Base-by-base conservation (phyloP, 106 monocot genomes). In the Platanthera guangdongensis region DNA sequence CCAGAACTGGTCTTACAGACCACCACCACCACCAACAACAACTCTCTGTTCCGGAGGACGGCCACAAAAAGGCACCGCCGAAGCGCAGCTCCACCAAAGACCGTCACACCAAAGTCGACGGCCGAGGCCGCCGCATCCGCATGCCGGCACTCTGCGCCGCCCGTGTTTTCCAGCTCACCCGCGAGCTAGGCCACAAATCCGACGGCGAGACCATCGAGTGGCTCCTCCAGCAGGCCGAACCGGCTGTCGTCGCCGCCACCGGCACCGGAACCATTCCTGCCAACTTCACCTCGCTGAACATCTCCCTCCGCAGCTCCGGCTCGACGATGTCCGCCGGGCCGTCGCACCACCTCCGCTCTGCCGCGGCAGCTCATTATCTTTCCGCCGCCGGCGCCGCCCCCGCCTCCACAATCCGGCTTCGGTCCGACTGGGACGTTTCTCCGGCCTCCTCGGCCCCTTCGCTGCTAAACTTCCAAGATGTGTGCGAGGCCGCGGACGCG, bases 131-230 rank as follows among this genome's bases (percentile, higher is more conserved):
- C 7, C 76, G 94, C 71, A 94, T 94, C 63, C 90, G 94, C 13
- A 94, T 94, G 94, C 94, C 94, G 76, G 90, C 88, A 0, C 68
- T 85, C 9, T 94, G 94, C 76, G 94, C 94, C 18, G 94, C 94
- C 13, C 64, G 94, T 1, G 94, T 94, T 3, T 94, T 94, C 83
- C 94, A 94, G 80, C 88, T 94, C 39, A 94, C 94, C 0, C 81
- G 94, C 12, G 94, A 94, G 80, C 79, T 94, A 12, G 87, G 94
- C 14, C 86, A 94, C 86, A 94, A 94, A 73, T 90, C 94, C 39
- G 94, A 94, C 22, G 94, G 94, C 12, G 90, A 94, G 78, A 94
- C 94, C 48, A 90, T 94, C 51, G 94, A 94, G 83, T 94, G 94
- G 94, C 83, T 94, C 14, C 85, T 94, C 16, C 90, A 88, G 74